Conservation (phyloP, 2,329 filamentous ascomycete species). For the Leptographium procerum region DNA sequence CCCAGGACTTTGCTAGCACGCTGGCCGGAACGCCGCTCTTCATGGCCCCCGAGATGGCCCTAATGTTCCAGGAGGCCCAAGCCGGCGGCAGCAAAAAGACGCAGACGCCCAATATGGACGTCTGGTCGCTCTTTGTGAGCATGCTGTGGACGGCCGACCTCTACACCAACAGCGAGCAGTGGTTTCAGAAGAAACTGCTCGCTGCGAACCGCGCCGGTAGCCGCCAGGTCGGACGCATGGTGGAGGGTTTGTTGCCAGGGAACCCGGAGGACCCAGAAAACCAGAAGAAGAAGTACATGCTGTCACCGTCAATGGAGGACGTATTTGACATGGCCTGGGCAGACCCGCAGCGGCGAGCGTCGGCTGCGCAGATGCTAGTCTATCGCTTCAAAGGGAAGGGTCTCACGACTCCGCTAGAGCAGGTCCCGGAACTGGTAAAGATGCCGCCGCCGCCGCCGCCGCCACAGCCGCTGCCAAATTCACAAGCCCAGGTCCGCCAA, state of each 20-base stretch:
- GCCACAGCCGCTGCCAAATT: too few relatives aligned
- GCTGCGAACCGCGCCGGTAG: background rate
- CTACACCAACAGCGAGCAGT: background rate
- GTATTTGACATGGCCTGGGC: background rate
- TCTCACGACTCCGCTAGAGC: background rate
- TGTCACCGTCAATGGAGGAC: background rate
- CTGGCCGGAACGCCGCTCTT: background rate
- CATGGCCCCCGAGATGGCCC: background rate
- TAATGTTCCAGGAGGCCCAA: too few relatives aligned
- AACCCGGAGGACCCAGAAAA: background rate
- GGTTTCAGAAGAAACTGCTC: background rate
- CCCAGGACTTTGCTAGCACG: background rate
- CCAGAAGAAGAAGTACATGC: background rate
- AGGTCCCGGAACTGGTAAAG: too few relatives aligned
- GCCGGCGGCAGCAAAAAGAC: too few relatives aligned
- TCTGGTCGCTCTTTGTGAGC: background rate
- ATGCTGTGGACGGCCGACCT: background rate
- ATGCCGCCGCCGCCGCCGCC: too few relatives aligned
- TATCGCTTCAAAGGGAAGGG: background rate
- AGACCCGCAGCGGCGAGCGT: background rate
- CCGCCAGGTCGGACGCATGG: too few relatives aligned
- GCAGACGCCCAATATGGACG: background rate
- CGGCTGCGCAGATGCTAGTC: constrained; percentile 5
- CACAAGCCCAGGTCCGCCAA: too few relatives aligned
- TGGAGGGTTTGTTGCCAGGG: too few relatives aligned